Conservation (phyloP, 2,329 filamentous ascomycete species). For the Dothiorella sarmentorum region DNA sequence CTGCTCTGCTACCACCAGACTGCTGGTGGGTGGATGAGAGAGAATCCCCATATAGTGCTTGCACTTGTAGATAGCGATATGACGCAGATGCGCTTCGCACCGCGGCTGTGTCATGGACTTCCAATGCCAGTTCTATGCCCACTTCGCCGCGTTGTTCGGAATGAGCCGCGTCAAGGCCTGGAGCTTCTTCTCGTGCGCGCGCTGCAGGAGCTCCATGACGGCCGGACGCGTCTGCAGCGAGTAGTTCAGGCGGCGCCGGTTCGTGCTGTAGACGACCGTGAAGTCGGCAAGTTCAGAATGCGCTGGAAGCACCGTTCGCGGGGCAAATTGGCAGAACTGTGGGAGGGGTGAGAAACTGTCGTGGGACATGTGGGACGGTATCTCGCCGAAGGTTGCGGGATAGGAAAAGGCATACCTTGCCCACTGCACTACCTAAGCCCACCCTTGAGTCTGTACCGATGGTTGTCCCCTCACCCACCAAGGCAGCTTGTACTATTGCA, state of each 20-base stretch:
- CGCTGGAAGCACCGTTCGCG: conserved; percentile 34
- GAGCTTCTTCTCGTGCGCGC: conserved; percentile 34
- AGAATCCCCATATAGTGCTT: too few species aligned
- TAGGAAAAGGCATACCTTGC: conserved; percentile 34
- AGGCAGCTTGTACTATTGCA: conserved; percentile 38
- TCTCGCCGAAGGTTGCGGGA: not conserved
- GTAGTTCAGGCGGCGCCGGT: conserved; percentile 37
- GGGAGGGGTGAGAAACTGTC: not conserved
- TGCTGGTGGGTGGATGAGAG: too few species aligned
- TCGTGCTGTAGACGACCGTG: conserved; percentile 43
- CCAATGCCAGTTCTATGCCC: conserved; percentile 20
- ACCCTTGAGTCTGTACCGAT: conserved; percentile 33
- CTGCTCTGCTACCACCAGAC: too few species aligned
- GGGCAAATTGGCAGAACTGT: conserved; percentile 45
- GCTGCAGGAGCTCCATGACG: conserved; percentile 28
- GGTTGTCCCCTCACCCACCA: conserved; percentile 36
- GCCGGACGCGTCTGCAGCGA: conserved; percentile 35
- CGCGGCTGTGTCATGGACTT: not conserved
- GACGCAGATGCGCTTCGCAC: not conserved
- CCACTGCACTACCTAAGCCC: conserved; percentile 36
- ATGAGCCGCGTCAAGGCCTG: conserved; percentile 35
- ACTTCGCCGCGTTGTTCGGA: conserved; percentile 37
- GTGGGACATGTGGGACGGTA: not conserved
- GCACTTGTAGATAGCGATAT: too few species aligned
- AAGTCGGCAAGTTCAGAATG: conserved; percentile 43